phyloP scores from a whole-genome alignment of 2,329 filamentous ascomycete genomes.

The Coniochaeta sp. region DNA sequence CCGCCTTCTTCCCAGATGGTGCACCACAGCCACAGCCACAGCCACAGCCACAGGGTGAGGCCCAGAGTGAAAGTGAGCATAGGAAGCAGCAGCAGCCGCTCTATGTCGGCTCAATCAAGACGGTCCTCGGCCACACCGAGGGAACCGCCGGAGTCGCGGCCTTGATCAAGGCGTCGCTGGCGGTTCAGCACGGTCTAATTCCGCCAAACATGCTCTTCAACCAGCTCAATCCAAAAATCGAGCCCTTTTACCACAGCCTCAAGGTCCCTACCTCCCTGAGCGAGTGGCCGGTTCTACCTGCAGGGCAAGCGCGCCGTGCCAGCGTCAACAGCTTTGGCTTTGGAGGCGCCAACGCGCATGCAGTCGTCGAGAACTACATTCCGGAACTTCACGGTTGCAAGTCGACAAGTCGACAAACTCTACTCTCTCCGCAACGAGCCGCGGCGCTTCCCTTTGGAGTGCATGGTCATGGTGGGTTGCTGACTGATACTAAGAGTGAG shows the following conservation, averaged over 20 bases:
- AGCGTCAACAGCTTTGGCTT: constrained; percentile 33
- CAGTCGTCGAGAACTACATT: constrained; percentile 12
- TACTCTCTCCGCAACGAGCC: background rate
- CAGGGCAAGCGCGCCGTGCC: background rate
- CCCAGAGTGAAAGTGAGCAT: no score
- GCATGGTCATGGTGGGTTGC: no score
- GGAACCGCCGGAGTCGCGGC: constrained; percentile 37
- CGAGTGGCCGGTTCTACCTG: constrained; percentile 25
- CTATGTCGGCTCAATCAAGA: constrained; percentile 30
- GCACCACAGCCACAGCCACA: background rate
- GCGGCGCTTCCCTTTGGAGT: background rate
- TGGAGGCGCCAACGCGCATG: constrained; percentile 22
- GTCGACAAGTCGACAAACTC: background rate
- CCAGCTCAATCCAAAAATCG: constrained; percentile 35
- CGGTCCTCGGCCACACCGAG: constrained; percentile 38
- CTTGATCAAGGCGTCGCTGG: constrained; percentile 31
- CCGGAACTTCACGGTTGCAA: background rate
- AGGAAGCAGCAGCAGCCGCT: no score
- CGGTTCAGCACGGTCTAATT: constrained; percentile 28
- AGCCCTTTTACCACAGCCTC: constrained; percentile 20
- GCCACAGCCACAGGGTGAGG: no score
- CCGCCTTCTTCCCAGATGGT: constrained; percentile 4
- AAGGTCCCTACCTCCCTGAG: constrained; percentile 29
- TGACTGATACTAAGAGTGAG: no score
- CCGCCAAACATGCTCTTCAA: constrained; percentile 37